phyloP scores from a whole-genome alignment of 73 alveolate genomes.

The Paramecium pentaurelia region DNA sequence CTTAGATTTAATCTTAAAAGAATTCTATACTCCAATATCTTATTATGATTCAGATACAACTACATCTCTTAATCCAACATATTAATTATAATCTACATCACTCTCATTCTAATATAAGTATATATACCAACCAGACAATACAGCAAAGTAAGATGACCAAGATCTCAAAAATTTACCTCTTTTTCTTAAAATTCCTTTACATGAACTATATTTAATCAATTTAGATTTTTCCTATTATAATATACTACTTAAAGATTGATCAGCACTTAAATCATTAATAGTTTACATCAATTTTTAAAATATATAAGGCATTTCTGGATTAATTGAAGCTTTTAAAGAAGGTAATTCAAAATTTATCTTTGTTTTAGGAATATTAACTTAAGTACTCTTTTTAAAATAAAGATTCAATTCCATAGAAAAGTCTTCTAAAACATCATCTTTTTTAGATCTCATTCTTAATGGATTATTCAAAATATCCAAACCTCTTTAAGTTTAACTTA shows the following conservation, averaged over 20 bases:
- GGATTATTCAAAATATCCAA: background rate
- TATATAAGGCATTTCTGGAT: background rate
- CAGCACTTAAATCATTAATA: background rate
- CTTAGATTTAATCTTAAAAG: constrained; percentile 1
- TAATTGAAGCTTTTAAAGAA: background rate
- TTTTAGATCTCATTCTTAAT: background rate
- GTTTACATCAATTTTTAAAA: background rate
- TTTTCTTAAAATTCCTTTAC: background rate
- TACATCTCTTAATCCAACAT: constrained; percentile 20
- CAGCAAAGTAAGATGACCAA: constrained; percentile 25
- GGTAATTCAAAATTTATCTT: constrained; percentile 22
- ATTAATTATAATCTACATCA: constrained; percentile 1
- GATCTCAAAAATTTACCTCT: constrained; percentile 18
- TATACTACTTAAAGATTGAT: constrained; percentile 9
- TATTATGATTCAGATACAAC: background rate
- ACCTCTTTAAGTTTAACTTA: background rate
- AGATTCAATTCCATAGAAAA: constrained; percentile 6
- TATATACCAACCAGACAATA: constrained; percentile 28
- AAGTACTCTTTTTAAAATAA: background rate
- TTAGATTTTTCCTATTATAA: constrained; percentile 19
- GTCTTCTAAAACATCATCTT: background rate
- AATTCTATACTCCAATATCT: constrained; percentile 17
- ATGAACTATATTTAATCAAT: constrained; percentile 6
- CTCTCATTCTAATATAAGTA: constrained; percentile 24
- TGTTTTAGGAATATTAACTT: background rate